These are phyloP conservation scores for Takashimella koratensis DNA, from an alignment of 1,284 basidiomycete genomes.

Conservation along the genomic window DNA sequence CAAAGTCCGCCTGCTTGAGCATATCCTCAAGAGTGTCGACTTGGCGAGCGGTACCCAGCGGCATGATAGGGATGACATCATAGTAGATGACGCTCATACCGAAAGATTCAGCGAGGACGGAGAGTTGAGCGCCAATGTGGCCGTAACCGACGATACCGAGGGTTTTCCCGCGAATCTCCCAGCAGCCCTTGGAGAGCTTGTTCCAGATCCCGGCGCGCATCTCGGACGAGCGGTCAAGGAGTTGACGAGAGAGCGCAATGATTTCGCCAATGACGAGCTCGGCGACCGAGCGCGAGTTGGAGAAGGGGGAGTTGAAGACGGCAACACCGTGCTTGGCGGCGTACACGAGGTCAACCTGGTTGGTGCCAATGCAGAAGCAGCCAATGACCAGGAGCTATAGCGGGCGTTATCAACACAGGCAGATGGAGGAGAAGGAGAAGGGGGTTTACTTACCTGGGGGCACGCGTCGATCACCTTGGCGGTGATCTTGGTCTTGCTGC, in stretches of 20 bases:
- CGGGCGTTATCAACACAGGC: background rate
- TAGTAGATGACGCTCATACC: slow-evolving; percentile 96
- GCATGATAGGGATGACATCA: slow-evolving; percentile 97
- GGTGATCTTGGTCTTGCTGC: slow-evolving; percentile 96
- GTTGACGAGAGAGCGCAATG: slow-evolving; percentile 89
- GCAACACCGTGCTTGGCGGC: slow-evolving; percentile 88
- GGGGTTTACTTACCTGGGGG: slow-evolving; percentile 58
- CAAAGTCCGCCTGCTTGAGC: slow-evolving; percentile 80
- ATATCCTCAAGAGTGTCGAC: slow-evolving; percentile 77
- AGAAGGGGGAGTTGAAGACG: slow-evolving; percentile 99
- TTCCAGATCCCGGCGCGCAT: slow-evolving; percentile 92
- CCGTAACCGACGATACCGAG: slow-evolving; percentile 98
- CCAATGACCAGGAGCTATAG: slow-evolving; percentile 87
- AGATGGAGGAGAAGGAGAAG: slow-evolving; percentile 1
- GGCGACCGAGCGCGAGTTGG: slow-evolving; percentile 98
- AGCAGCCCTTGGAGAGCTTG: slow-evolving; percentile 97
- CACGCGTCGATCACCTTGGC: slow-evolving; percentile 81
- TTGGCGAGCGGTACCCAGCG: slow-evolving; percentile 88
- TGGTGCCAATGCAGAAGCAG: slow-evolving; percentile 99
- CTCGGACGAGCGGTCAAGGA: slow-evolving; percentile 84
- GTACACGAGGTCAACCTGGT: slow-evolving; percentile 88
- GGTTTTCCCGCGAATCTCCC: slow-evolving; percentile 97
- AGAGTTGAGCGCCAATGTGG: slow-evolving; percentile 96
- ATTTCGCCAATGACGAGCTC: slow-evolving; percentile 96
- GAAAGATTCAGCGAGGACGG: slow-evolving; percentile 93